These are phyloP conservation scores for Clausena lansium DNA, from an alignment of 345 rosid genomes.

Conservation along the genomic window DNA sequence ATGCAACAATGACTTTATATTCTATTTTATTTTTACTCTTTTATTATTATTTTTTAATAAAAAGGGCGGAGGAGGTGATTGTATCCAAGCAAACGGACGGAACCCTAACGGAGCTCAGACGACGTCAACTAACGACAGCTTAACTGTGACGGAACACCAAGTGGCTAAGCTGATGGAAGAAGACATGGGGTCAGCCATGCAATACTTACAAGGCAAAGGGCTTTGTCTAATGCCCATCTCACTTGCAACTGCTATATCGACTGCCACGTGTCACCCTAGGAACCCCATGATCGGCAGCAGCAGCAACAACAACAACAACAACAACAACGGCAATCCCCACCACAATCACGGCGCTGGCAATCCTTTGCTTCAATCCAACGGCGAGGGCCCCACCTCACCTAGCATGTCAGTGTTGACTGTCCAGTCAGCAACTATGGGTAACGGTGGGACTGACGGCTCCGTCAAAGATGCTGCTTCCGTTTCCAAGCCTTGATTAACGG, in stretches of 20 bases:
- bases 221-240: conserved; percentile 97
- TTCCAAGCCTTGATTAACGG: conserved; percentile 56
- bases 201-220: conserved; percentile 93
- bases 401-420: conserved; percentile 71
- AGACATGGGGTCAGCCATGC: conserved; percentile 99
- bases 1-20: background rate
- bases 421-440: conserved; percentile 59
- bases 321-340: background rate
- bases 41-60: background rate
- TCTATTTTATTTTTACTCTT: conserved; percentile 1
- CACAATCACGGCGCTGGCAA: background rate
- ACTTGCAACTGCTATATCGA: conserved; percentile 87
- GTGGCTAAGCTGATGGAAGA: conserved; percentile 96
- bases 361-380: conserved; percentile 32
- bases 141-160: conserved; percentile 80
- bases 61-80: conserved; percentile 52
- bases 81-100: conserved; percentile 41
- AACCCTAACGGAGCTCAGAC: conserved; percentile 30
- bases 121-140: conserved; percentile 42
- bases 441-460: conserved; percentile 39
- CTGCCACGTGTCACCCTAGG: conserved; percentile 57
- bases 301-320: background rate
- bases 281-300: conserved; percentile 26
- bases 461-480: conserved; percentile 68
- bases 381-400: conserved; percentile 67